A percentile compares a stretch with the other conserved stretches of the same genome.
Conservation (phyloP, 1,284 basidiomycete species). For the Microbotryum silenes-acaulis region DNA sequence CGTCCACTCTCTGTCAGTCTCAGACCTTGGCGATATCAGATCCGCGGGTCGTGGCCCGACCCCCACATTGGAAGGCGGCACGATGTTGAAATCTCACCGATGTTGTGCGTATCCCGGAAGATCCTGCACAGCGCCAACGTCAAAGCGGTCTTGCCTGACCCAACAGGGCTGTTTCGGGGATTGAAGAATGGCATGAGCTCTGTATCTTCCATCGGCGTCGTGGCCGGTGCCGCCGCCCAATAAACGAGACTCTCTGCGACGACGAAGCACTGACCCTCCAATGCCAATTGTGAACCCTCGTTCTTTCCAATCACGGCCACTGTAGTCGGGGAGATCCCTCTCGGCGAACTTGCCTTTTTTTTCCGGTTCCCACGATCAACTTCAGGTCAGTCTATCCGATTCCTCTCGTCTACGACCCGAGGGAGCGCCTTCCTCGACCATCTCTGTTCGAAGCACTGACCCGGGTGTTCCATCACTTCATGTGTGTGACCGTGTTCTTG, state of each 20-base stretch:
- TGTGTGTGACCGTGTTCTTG: conserved; percentile 80
- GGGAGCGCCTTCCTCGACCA: conserved; percentile 1
- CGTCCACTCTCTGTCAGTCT: too few relatives aligned
- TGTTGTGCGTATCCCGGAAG: conserved; percentile 76
- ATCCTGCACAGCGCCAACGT: conserved; percentile 84
- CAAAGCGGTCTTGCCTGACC: conserved; percentile 93
- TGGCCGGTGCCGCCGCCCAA: not conserved
- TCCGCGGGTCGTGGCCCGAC: too few relatives aligned
- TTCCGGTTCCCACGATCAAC: conserved; percentile 19
- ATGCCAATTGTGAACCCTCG: conserved; percentile 95
- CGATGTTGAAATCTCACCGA: conserved; percentile 51
- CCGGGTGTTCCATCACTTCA: conserved; percentile 68
- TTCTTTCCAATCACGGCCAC: conserved; percentile 76
- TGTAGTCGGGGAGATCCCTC: conserved; percentile 84
- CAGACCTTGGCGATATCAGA: too few relatives aligned
- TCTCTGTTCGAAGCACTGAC: conserved; percentile 44
- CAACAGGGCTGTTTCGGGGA: conserved; percentile 54
- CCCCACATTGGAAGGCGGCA: too few relatives aligned
- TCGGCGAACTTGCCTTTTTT: conserved; percentile 77
- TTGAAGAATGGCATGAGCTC: not conserved
- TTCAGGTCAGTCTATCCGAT: conserved; percentile 5
- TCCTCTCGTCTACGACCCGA: conserved; percentile 2
- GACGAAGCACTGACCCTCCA: conserved; percentile 64
- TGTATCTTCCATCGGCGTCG: not conserved
- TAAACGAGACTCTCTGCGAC: not conserved